Evolutionary conservation across 306 rosid species (phyloP).

Genomic region (Vigna hirtella): DNA sequence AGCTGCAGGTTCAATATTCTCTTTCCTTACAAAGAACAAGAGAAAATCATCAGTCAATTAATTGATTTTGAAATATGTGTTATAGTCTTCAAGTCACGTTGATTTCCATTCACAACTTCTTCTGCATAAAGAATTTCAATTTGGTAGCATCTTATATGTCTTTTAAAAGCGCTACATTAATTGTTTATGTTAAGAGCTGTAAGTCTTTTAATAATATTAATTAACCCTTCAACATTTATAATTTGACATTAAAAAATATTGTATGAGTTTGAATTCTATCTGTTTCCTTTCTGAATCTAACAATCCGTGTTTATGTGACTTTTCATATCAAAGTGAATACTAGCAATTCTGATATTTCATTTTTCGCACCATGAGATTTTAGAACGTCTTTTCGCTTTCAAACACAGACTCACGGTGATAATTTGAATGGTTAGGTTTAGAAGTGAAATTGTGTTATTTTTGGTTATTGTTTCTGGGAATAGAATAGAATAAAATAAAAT

Average conservation of each 20-base stretch:
- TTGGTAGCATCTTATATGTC: neutral
- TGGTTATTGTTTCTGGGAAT: too few species aligned
- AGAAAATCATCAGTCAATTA: slow-evolving; percentile 4
- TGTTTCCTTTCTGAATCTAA: neutral
- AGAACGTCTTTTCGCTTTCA: neutral
- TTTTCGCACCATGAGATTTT: neutral
- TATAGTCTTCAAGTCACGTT: slow-evolving; percentile 28
- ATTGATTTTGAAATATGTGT: slow-evolving; percentile 31
- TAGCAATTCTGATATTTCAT: neutral
- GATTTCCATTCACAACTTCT: slow-evolving; percentile 18
- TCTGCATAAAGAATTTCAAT: slow-evolving; percentile 5
- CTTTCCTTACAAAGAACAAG: neutral
- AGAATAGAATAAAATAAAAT: too few species aligned
- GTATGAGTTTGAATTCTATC: neutral
- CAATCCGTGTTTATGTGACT: neutral
- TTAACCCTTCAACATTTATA: neutral
- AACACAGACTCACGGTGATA: neutral
- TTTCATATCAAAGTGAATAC: neutral
- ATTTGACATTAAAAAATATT: neutral
- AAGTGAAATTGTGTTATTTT: too few species aligned
- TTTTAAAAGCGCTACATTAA: neutral
- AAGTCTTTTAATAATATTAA: neutral
- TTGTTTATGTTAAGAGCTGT: neutral
- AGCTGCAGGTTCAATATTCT: neutral
- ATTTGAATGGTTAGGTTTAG: too few species aligned